phyloP scores from a whole-genome alignment of 192 early-diverging fungal species.

The Coemansia sp. region DNA sequence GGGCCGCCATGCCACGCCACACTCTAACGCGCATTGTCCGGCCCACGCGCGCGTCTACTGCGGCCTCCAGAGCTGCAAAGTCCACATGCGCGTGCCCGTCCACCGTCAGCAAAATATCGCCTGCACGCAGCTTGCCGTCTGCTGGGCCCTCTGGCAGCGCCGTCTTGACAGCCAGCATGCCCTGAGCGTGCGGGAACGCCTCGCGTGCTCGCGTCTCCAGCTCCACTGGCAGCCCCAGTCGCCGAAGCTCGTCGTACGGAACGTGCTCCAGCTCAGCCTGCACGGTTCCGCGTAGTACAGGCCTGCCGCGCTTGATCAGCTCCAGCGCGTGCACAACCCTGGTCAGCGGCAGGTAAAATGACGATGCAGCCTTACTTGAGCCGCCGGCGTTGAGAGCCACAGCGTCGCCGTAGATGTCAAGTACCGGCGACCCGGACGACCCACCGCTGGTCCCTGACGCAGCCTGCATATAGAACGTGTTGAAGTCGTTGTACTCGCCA shows the following conservation, averaged over 20 bases:
- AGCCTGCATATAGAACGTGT: slow-evolving; percentile 82
- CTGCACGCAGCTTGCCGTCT: slow-evolving; percentile 62
- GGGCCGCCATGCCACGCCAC: slow-evolving; percentile 58
- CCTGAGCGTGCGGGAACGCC: slow-evolving; percentile 67
- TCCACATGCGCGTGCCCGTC: slow-evolving; percentile 63
- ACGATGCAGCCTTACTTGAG: slow-evolving; percentile 66
- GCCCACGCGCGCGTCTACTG: slow-evolving; percentile 62
- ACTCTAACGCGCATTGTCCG: slow-evolving; percentile 57
- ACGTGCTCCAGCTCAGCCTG: slow-evolving; percentile 75
- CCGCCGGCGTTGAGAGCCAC: slow-evolving; percentile 72
- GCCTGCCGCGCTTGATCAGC: slow-evolving; percentile 56
- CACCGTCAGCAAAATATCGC: slow-evolving; percentile 69
- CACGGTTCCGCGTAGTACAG: slow-evolving; percentile 72
- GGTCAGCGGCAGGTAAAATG: slow-evolving; percentile 75
- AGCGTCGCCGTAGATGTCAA: slow-evolving; percentile 79
- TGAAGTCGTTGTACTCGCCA: slow-evolving; percentile 78
- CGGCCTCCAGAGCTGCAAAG: slow-evolving; percentile 64
- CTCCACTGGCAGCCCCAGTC: slow-evolving; percentile 64
- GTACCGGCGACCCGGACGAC: slow-evolving; percentile 74
- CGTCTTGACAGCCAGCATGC: slow-evolving; percentile 66
- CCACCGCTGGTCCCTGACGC: slow-evolving; percentile 77
- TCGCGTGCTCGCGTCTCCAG: slow-evolving; percentile 66
- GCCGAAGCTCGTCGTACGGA: slow-evolving; percentile 73
- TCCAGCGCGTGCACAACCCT: slow-evolving; percentile 67
- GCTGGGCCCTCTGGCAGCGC: slow-evolving; percentile 70